phyloP scores from a whole-genome alignment of 371 early-diverging fungal genomes.

The Massospora cicadina region DNA sequence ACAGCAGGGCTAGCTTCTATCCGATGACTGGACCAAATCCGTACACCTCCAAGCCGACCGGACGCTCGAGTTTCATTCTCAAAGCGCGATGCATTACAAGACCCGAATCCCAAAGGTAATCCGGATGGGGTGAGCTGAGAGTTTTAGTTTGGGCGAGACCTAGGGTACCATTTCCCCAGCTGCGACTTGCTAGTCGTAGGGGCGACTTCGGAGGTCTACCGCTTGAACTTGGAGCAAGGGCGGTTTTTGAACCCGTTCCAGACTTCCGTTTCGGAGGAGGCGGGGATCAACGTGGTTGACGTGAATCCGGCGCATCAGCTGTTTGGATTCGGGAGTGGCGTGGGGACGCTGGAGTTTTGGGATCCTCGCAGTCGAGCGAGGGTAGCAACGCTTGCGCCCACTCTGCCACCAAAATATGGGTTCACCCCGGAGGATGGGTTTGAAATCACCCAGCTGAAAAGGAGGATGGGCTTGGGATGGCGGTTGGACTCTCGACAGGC shows the following conservation, averaged over 20 bases:
- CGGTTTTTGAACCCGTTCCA: constrained; percentile 71
- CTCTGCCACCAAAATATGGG: constrained; percentile 20
- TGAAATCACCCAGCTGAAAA: constrained; percentile 23
- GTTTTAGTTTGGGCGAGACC: constrained; percentile 65
- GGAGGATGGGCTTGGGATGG: constrained; percentile 74
- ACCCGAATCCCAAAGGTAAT: constrained; percentile 79
- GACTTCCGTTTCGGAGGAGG: constrained; percentile 34
- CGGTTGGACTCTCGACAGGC: constrained; percentile 81
- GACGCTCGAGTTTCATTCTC: constrained; percentile 92
- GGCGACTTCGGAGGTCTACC: constrained; percentile 66
- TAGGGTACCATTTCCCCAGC: constrained; percentile 79
- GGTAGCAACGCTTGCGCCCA: constrained; percentile 44
- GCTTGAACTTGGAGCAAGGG: constrained; percentile 91
- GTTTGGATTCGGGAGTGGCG: constrained; percentile 74
- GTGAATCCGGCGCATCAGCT: constrained; percentile 88
- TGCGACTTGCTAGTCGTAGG: constrained; percentile 84
- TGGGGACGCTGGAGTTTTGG: constrained; percentile 87
- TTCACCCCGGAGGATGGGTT: constrained; percentile 14
- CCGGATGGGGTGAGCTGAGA: background rate
- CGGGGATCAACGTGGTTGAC: constrained; percentile 60
- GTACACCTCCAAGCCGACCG: constrained; percentile 86
- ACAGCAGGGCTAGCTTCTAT: constrained; percentile 22
- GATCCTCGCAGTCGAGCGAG: constrained; percentile 65
- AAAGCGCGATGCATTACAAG: constrained; percentile 86
- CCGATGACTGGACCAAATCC: constrained; percentile 95